Conservation (phyloP, 768 basidiomycete genomes). For the Pisolithus tinctorius region DNA sequence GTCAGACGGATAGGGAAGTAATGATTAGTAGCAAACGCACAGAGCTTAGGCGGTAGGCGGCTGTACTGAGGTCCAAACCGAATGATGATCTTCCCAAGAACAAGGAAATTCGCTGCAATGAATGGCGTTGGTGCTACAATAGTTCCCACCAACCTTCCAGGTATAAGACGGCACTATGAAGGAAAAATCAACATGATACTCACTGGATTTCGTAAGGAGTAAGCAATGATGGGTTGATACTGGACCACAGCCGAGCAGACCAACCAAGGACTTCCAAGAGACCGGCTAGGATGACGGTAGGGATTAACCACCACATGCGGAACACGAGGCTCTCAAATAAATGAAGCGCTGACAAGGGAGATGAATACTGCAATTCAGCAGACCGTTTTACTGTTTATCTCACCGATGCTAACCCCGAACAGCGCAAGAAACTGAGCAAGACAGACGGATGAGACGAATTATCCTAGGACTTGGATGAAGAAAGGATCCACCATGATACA, state of each 20-base stretch:
- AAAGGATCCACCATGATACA: background rate
- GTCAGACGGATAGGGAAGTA: background rate
- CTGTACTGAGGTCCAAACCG: conserved; percentile 43
- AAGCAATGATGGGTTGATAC: conserved; percentile 10
- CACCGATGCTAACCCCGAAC: background rate
- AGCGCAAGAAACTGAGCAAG: background rate
- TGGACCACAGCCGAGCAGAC: conserved; percentile 50
- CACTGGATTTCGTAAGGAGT: conserved; percentile 41
- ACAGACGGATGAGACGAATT: background rate
- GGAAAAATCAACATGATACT: conserved; percentile 3
- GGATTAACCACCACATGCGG: conserved; percentile 47
- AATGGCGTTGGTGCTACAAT: conserved; percentile 53
- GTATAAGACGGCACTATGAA: background rate
- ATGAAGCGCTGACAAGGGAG: conserved; percentile 25
- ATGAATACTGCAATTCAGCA: no score
- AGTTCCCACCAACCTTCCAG: conserved; percentile 28
- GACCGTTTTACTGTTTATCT: background rate
- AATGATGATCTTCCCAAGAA: conserved; percentile 41
- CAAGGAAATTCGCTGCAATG: conserved; percentile 49
- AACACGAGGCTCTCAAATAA: conserved; percentile 36
- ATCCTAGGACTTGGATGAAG: background rate
- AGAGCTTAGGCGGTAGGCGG: conserved; percentile 31
- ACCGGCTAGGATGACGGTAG: conserved; percentile 42
- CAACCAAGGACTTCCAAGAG: conserved; percentile 49
- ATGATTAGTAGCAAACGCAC: conserved; percentile 9